phyloP scores from a whole-genome alignment of 768 basidiomycete species.

The Boletus barrowsii region DNA sequence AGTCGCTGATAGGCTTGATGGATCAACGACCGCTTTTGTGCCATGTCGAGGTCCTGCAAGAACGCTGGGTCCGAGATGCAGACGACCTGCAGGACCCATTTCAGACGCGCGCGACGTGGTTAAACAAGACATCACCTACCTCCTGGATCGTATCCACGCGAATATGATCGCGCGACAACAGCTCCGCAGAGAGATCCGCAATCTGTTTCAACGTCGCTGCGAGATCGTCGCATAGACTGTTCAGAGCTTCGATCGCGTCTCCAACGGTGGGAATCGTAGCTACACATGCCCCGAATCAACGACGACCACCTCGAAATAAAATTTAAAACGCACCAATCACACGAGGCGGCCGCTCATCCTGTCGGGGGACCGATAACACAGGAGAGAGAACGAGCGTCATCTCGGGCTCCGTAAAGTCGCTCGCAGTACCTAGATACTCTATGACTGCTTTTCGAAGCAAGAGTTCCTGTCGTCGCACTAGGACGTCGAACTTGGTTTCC shows the following conservation, averaged over 20 bases:
- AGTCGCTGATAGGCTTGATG: slow-evolving; percentile 56
- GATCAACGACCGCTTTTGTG: slow-evolving; percentile 67
- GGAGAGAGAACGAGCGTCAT: slow-evolving; percentile 72
- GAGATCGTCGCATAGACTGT: slow-evolving; percentile 60
- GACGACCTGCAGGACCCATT: slow-evolving; percentile 41
- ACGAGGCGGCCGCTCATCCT: slow-evolving; percentile 55
- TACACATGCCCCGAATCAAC: slow-evolving; percentile 22
- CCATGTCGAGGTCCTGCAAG: slow-evolving; percentile 64
- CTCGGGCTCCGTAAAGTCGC: slow-evolving; percentile 77
- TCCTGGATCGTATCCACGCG: slow-evolving; percentile 69
- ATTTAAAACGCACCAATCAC: slow-evolving; percentile 55
- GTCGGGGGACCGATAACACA: slow-evolving; percentile 52
- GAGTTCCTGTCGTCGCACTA: slow-evolving; percentile 52
- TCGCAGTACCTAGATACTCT: slow-evolving; percentile 66
- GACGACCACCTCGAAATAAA: not conserved
- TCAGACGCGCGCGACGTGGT: not conserved
- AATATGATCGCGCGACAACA: slow-evolving; percentile 69
- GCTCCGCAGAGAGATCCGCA: slow-evolving; percentile 62
- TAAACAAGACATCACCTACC: slow-evolving; percentile 36
- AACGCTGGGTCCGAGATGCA: slow-evolving; percentile 49
- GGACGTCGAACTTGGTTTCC: slow-evolving; percentile 57
- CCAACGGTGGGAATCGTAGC: slow-evolving; percentile 77
- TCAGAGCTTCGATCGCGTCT: slow-evolving; percentile 66
- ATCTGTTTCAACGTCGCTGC: slow-evolving; percentile 62
- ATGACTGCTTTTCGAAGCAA: slow-evolving; percentile 60